These are phyloP conservation scores for Aaosphaeria pasadenensis DNA, from an alignment of 2,329 filamentous ascomycete genomes.

Conservation along the genomic window DNA sequence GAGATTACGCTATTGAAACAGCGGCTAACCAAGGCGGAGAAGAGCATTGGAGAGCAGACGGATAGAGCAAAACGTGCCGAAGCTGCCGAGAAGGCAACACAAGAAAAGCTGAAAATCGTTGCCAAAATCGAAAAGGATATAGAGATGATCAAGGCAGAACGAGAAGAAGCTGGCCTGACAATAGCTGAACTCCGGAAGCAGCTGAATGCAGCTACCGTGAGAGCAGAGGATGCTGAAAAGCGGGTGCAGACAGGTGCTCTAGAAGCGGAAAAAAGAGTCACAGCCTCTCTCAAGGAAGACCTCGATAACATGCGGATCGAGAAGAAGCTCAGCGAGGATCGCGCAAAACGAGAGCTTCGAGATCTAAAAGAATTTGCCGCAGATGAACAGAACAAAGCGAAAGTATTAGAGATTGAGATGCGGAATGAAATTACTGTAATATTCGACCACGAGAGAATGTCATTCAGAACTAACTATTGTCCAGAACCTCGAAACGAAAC, in stretches of 20 bases:
- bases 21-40: slow-evolving; percentile 65
- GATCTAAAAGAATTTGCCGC: slow-evolving; percentile 72
- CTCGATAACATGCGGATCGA: slow-evolving; percentile 68
- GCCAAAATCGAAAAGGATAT: slow-evolving; percentile 56
- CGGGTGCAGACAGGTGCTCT: slow-evolving; percentile 66
- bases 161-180: slow-evolving; percentile 60
- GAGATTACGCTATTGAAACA: slow-evolving; percentile 50
- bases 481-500: slow-evolving; percentile 76
- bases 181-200: slow-evolving; percentile 69
- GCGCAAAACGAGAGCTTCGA: slow-evolving; percentile 64
- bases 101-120: slow-evolving; percentile 53
- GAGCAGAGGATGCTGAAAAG: slow-evolving; percentile 64
- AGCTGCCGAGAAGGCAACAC: slow-evolving; percentile 54
- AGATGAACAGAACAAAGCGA: slow-evolving; percentile 67
- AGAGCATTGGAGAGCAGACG: slow-evolving; percentile 58
- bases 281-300: slow-evolving; percentile 59
- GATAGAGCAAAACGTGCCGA: slow-evolving; percentile 62
- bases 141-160: slow-evolving; percentile 60
- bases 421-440: slow-evolving; percentile 67
- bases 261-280: slow-evolving; percentile 60
- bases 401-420: slow-evolving; percentile 70
- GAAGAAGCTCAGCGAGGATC: slow-evolving; percentile 71
- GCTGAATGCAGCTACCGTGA: slow-evolving; percentile 63
- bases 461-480: slow-evolving; percentile 17
- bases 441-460: not conserved